Base-by-base conservation (phyloP, 148 eudicot species). In the Vaccinium vitisidaea region DNA sequence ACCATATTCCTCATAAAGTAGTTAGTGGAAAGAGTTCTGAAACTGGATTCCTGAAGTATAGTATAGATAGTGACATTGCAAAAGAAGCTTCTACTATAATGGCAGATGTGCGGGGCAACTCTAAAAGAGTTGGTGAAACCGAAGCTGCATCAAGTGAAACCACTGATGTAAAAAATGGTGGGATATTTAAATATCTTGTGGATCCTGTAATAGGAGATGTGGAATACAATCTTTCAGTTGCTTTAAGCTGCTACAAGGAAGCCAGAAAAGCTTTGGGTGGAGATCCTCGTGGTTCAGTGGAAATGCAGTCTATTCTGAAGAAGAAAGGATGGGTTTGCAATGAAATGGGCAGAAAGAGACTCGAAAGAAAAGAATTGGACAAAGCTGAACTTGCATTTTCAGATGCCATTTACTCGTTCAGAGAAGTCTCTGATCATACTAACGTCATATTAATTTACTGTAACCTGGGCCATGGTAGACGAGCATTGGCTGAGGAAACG, bases 281-380 rank as follows among this genome's bases (percentile, higher is more conserved):
- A 59, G 86, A 87, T 78, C 86, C 91, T 87, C 36, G 61, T 86
- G 80, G 81, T 75, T 92, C 95, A 52, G 61, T 77, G 73, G 98
- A 95, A 83, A 80, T 90, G 52, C 91, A 92, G 55, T 90, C 99
- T 75, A 87, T 95, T 77, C 78, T 89, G 16, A 97, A 90, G 88
- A 97, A 97, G 95, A 88, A 94, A 86, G 99, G 99, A 84, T 97
- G 99, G 99, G 98, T 92, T 76, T 97, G 98, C 92, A 97, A 97
- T 87, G 99, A 97, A 88, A 85, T 95, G 81, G 99, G 99, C 82
- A 92, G 99, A 86, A 85, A 79, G 71, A 87, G 94, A 87, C 88
- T 97, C 30, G 96, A 90, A 83, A 89, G 88, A 84, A 95, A 93
- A 83, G 94, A 95, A 65, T 83, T 94, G 89, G 88, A 86, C 53